Evolutionary conservation across 2,329 filamentous ascomycete species (phyloP), one percentile per base, ranked within the genome.

Genomic region (Trichoderma koningiopsis): DNA sequence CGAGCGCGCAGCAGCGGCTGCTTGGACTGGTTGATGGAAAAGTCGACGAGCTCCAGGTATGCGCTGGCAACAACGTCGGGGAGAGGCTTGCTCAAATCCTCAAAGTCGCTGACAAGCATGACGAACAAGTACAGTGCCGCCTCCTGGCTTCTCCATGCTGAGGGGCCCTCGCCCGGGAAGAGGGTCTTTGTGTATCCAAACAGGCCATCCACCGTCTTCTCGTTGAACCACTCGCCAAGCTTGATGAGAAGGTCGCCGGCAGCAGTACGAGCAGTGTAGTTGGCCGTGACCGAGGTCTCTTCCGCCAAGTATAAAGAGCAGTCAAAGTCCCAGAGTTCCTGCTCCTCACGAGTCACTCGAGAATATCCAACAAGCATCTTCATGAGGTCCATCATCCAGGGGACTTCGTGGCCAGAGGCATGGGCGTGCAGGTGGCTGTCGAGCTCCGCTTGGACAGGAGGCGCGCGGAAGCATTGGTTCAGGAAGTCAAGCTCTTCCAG

Each of bases 251-350:
- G 83, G 78, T 98, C 96, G 60, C 94, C 94, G 72, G 93, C 96
- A 52, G 95, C 96, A 22, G 93, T 97, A 73, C 96, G 89, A 16
- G 96, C 92, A 0, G 96, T 97, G 81, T 98, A 99, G 79, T 98
- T 98, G 37, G 94, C 92, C 14, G 94, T 97, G 22, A 97, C 92
- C 2, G 94, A 95, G 2, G 93, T 95, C 81, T 98, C 95, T 80
- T 99, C 96, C 0, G 94, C 95, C 58, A 99, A 85, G 80, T 96
- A 99, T 2, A 99, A 87, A 70, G 97, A 98, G 73, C 96, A 92
- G 79, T 99, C 96, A 72, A 97, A 93, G 74, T 97, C 93, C 96
- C 96, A 99, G 11, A 99, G 82, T 8, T 92, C 93, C 81, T 97
- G 93, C 77, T 98, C 96, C 79, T 99, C 96, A 33, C 89, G 90